Conservation (phyloP, 1,284 basidiomycete species). For the Tremellales sp. region DNA sequence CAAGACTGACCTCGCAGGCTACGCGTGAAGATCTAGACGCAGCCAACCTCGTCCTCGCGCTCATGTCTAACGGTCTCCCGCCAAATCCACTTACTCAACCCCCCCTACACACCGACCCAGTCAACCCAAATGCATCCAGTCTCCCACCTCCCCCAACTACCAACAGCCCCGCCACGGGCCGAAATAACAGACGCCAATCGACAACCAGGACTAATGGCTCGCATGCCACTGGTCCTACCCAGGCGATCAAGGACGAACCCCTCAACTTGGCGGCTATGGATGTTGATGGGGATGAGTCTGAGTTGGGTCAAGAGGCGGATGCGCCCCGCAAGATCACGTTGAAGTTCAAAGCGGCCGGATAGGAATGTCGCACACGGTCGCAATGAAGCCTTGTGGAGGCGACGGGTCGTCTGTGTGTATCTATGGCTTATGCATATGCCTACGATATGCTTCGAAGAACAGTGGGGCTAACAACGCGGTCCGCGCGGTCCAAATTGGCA, state of each 20-base stretch:
- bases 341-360: neutral
- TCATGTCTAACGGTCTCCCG: neutral
- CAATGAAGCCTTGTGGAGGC: no score
- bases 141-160: no score
- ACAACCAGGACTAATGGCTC: no score
- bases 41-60: conserved; percentile 21
- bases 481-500: no score
- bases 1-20: conserved; percentile 1
- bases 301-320: neutral
- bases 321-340: neutral
- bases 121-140: neutral
- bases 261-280: neutral
- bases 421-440: neutral
- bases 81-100: neutral
- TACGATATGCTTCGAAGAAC: neutral
- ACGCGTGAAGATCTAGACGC: conserved; percentile 30
- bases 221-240: no score
- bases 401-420: neutral
- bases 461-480: no score
- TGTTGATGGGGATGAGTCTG: neutral
- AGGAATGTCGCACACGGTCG: neutral
- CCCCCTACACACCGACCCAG: neutral
- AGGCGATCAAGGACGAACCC: neutral
- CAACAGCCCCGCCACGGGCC: no score
- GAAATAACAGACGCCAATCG: no score